phyloP scores from a whole-genome alignment of 352 stramenopile genomes.

The Phytophthora pini region DNA sequence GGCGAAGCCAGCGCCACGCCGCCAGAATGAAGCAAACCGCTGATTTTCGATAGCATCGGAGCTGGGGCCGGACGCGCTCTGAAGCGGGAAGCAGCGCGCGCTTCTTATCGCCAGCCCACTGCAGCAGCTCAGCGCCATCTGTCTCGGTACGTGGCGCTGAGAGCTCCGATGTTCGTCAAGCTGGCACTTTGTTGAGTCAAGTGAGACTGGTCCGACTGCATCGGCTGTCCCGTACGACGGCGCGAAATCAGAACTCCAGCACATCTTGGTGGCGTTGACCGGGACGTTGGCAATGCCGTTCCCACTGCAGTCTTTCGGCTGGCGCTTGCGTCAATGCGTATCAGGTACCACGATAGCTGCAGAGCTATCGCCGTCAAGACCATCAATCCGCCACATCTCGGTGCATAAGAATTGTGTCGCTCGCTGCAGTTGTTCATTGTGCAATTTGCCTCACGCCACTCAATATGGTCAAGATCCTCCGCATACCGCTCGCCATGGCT shows the following conservation, averaged over 20 bases:
- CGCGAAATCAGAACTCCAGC: conserved; percentile 33
- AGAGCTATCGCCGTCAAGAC: conserved; percentile 18
- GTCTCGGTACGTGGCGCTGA: conserved; percentile 12
- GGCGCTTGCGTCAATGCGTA: conserved; percentile 13
- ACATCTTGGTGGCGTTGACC: conserved; percentile 15
- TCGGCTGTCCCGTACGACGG: conserved; percentile 8
- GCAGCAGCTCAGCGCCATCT: conserved; percentile 34
- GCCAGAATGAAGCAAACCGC: not conserved
- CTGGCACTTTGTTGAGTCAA: conserved; percentile 25
- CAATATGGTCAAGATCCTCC: conserved; percentile 33
- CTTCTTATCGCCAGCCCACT: conserved; percentile 17
- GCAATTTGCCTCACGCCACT: conserved; percentile 28
- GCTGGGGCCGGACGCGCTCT: not conserved
- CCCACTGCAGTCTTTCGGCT: conserved; percentile 11
- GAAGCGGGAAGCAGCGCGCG: not conserved
- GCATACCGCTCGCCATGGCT: conserved; percentile 18
- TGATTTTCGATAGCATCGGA: conserved; percentile 16
- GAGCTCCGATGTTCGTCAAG: not conserved
- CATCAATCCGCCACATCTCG: conserved; percentile 17
- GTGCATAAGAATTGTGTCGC: conserved; percentile 11
- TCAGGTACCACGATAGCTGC: conserved; percentile 21
- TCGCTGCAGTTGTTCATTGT: conserved; percentile 28
- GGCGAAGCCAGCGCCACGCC: not conserved
- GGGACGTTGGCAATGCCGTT: conserved; percentile 1
- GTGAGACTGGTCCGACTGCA: conserved; percentile 17